phyloP scores from a whole-genome alignment of 164 flowering plant species.

The Chloranthus sessilifolius region DNA sequence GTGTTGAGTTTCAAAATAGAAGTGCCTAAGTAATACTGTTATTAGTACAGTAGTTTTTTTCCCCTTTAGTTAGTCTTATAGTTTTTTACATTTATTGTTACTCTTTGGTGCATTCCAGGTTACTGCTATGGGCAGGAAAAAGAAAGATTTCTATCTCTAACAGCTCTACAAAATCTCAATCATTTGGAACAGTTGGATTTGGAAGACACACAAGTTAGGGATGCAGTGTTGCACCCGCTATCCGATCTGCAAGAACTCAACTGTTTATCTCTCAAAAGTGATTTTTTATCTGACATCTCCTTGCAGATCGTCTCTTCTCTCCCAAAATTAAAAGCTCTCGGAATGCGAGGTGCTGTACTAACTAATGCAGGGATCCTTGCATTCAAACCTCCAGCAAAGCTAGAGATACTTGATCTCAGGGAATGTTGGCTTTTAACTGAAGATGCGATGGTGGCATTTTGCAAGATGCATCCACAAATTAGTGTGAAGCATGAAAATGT shows the following conservation, averaged over 20 bases:
- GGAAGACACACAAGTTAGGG: constrained; percentile 52
- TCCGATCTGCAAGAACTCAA: constrained; percentile 32
- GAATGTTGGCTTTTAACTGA: constrained; percentile 87
- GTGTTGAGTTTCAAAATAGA: no score
- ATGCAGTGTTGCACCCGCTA: constrained; percentile 48
- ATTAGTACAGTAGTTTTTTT: no score
- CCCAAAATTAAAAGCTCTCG: constrained; percentile 40
- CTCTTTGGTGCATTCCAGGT: no score
- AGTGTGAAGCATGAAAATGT: constrained; percentile 63
- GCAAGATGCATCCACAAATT: constrained; percentile 44
- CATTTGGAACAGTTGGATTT: constrained; percentile 53
- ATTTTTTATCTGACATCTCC: constrained; percentile 53
- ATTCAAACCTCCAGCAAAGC: constrained; percentile 49
- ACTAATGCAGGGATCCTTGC: constrained; percentile 50
- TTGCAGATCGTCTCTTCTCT: constrained; percentile 43
- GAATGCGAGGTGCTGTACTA: constrained; percentile 60
- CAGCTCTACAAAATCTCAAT: constrained; percentile 40
- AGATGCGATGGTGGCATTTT: constrained; percentile 41
- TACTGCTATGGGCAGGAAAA: constrained; percentile 15
- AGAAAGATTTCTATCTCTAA: constrained; percentile 38
- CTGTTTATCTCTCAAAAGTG: constrained; percentile 46
- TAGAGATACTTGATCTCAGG: constrained; percentile 53
- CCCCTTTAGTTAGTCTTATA: no score
- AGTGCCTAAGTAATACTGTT: no score
- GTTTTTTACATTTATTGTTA: no score